Conservation (phyloP, 2,329 filamentous ascomycete genomes). For the Fusarium sp. region DNA sequence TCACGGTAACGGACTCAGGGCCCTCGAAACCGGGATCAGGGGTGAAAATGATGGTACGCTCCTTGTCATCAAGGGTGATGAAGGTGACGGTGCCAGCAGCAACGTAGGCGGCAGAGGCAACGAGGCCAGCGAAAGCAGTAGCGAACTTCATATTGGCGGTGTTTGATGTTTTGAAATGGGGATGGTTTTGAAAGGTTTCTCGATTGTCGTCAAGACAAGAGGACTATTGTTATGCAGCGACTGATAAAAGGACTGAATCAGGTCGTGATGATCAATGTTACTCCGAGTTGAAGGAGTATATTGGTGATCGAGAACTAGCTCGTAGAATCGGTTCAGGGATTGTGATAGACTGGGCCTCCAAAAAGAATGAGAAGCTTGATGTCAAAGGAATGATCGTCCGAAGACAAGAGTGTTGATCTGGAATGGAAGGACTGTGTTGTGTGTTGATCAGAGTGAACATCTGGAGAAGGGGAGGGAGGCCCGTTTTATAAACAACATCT, state of each 20-base stretch:
- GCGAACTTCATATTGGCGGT: conserved; percentile 67
- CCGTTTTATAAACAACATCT: conserved; percentile 49
- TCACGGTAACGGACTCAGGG: conserved; percentile 57
- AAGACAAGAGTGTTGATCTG: conserved; percentile 43
- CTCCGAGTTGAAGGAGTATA: conserved; percentile 24
- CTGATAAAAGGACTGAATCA: conserved; percentile 47
- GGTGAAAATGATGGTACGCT: conserved; percentile 66
- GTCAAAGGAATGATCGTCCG: conserved; percentile 50
- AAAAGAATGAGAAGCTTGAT: conserved; percentile 52
- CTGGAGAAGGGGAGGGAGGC: conserved; percentile 38
- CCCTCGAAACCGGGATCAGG: conserved; percentile 54
- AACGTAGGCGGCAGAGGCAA: conserved; percentile 58
- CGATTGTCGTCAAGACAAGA: conserved; percentile 49
- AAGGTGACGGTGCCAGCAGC: conserved; percentile 67
- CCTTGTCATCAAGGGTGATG: conserved; percentile 66
- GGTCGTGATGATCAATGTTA: conserved; percentile 29
- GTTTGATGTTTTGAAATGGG: conserved; percentile 26
- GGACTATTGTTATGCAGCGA: conserved; percentile 26
- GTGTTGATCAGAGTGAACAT: conserved; percentile 30
- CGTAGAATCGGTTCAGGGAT: conserved; percentile 42
- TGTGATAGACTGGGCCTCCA: conserved; percentile 47
- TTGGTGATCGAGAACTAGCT: conserved; percentile 47
- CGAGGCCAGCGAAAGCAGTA: conserved; percentile 58
- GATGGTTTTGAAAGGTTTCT: conserved; percentile 27
- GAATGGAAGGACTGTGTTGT: conserved; percentile 45